These are phyloP conservation scores for Aureobasidium leucospermi DNA, from an alignment of 2,329 filamentous ascomycete species.

Conservation along the genomic window DNA sequence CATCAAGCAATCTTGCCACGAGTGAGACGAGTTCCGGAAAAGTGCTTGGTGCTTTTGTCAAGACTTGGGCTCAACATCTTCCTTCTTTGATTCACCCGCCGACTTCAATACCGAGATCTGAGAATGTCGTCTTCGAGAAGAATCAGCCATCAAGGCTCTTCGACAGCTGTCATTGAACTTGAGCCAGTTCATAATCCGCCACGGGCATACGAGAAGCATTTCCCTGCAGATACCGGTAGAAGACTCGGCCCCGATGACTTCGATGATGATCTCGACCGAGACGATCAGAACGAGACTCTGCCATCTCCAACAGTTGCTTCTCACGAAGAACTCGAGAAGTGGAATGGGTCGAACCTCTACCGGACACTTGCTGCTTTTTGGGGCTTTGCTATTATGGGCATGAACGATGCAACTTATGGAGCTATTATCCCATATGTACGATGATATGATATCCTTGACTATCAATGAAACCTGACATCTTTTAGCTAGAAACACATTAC, in stretches of 20 bases:
- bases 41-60: background rate
- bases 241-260: conserved; percentile 18
- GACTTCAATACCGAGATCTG: no score
- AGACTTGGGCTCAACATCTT: background rate
- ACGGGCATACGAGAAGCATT: conserved; percentile 15
- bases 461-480: background rate
- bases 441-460: background rate
- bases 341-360: conserved; percentile 57
- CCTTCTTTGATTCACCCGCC: no score
- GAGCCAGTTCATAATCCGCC: conserved; percentile 17
- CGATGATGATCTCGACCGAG: conserved; percentile 18
- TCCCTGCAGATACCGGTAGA: conserved; percentile 19
- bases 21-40: no score
- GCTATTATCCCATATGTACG: conserved; percentile 44
- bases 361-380: conserved; percentile 54
- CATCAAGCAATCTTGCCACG: background rate
- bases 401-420: conserved; percentile 61
- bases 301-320: conserved; percentile 40
- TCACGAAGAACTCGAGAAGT: conserved; percentile 42
- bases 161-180: conserved; percentile 23
- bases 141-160: conserved; percentile 18
- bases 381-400: conserved; percentile 58
- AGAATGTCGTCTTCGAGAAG: background rate
- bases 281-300: conserved; percentile 29
- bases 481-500: conserved; percentile 56